A percentile compares a stretch with the other conserved stretches of the same genome.
These are phyloP conservation scores for Hymenoscyphus fraxineus DNA, from an alignment of 2,329 filamentous ascomycete genomes.

Conservation along the genomic window DNA sequence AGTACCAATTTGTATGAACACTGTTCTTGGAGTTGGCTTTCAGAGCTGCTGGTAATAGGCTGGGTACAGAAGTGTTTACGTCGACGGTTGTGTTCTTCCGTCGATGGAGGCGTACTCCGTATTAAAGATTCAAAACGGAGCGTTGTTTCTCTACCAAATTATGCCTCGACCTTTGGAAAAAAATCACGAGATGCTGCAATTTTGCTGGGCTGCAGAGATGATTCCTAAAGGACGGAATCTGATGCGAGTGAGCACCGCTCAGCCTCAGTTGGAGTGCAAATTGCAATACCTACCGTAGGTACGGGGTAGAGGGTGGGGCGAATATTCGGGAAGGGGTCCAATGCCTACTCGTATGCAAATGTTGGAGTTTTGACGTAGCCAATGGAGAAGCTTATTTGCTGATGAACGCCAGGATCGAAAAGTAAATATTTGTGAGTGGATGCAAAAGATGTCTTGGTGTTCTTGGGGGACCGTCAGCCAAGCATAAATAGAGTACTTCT, in stretches of 20 bases:
- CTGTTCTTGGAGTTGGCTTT: background rate
- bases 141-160: too few relatives aligned
- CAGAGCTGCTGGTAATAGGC: background rate
- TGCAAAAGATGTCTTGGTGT: background rate
- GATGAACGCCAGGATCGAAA: background rate
- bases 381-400: background rate
- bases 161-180: background rate
- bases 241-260: background rate
- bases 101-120: background rate
- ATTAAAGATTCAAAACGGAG: background rate
- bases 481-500: background rate
- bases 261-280: background rate
- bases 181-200: background rate
- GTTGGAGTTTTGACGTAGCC: background rate
- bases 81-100: background rate
- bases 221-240: background rate
- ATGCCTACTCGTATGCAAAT: background rate
- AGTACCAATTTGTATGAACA: background rate
- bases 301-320: background rate
- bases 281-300: too few relatives aligned
- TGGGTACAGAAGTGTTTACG: background rate
- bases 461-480: background rate
- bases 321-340: background rate
- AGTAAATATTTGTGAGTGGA: background rate
- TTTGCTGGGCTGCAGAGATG: background rate